Conservation (phyloP, 2,329 filamentous ascomycete species). For the Metarhizium sp. region DNA sequence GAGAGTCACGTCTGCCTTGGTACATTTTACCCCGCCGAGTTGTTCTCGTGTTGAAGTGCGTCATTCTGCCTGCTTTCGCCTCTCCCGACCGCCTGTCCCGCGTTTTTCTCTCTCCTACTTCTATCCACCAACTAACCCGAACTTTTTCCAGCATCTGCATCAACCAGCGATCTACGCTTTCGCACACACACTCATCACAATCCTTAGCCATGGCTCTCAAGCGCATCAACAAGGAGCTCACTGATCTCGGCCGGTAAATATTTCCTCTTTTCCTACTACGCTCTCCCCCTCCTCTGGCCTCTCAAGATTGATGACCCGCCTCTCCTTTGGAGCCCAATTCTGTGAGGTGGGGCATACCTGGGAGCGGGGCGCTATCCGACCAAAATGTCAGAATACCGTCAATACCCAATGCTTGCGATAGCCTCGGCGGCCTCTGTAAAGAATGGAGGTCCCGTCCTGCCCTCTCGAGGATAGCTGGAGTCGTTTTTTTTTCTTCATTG, state of each 20-base stretch:
- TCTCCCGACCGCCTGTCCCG: conserved; percentile 6
- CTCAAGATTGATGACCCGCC: conserved; percentile 10
- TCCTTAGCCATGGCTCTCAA: conserved; percentile 67
- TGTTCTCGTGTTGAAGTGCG: conserved; percentile 17
- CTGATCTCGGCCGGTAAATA: conserved; percentile 78
- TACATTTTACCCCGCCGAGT: conserved; percentile 2
- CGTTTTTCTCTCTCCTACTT: conserved; percentile 3
- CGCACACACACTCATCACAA: conserved; percentile 17
- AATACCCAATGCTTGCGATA: conserved; percentile 7
- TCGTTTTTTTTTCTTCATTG: background rate
- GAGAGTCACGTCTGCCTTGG: conserved; percentile 10
- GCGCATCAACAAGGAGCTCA: conserved; percentile 91
- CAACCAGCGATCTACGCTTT: conserved; percentile 13
- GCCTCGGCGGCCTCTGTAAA: background rate
- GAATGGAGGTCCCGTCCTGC: background rate
- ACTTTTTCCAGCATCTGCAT: conserved; percentile 1
- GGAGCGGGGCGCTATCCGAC: conserved; percentile 24
- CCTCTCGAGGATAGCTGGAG: background rate
- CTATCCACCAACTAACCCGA: conserved; percentile 13
- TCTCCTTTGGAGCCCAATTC: conserved; percentile 14
- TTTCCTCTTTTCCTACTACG: conserved; percentile 6
- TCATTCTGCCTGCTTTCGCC: conserved; percentile 12
- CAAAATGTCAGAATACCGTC: conserved; percentile 8
- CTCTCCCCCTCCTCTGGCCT: conserved; percentile 6
- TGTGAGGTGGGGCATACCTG: conserved; percentile 26